A percentile compares a stretch with the other conserved stretches of the same genome.
phyloP scores from a whole-genome alignment of 306 rosid species.

The Casuarina cunninghamiana region DNA sequence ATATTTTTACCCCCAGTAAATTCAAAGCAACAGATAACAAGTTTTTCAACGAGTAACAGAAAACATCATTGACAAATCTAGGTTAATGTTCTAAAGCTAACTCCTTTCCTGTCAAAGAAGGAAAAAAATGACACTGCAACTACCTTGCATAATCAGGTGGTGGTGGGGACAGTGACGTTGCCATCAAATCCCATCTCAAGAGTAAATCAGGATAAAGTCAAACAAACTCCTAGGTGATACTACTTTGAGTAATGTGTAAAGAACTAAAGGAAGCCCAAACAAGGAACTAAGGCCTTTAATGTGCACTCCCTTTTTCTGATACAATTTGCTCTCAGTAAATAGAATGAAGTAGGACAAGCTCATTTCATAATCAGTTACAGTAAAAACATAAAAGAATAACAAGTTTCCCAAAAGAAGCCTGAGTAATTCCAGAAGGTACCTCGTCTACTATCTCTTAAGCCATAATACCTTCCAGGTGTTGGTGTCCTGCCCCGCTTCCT shows the following conservation, averaged over 20 bases:
- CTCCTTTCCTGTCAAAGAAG: neutral
- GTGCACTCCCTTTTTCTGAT: neutral
- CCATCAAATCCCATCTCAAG: neutral
- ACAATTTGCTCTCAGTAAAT: neutral
- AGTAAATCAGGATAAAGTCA: neutral
- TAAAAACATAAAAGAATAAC: neutral
- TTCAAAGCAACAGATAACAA: neutral
- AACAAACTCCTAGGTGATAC: neutral
- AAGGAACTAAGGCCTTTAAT: neutral
- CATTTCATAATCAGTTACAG: neutral
- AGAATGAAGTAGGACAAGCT: neutral
- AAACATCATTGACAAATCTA: neutral
- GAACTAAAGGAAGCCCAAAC: neutral
- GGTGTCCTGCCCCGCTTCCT: constrained; percentile 54
- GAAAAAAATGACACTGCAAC: neutral
- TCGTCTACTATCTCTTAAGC: constrained; percentile 38
- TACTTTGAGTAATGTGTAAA: neutral
- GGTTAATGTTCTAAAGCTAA: neutral
- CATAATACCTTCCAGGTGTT: constrained; percentile 48
- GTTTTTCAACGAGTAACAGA: neutral
- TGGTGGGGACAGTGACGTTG: neutral
- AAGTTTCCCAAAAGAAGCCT: neutral
- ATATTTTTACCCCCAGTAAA: neutral
- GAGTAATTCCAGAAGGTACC: constrained; percentile 24
- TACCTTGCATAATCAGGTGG: neutral